Base-by-base conservation (phyloP, 345 rosid species). In the Hirschfeldia incana region DNA sequence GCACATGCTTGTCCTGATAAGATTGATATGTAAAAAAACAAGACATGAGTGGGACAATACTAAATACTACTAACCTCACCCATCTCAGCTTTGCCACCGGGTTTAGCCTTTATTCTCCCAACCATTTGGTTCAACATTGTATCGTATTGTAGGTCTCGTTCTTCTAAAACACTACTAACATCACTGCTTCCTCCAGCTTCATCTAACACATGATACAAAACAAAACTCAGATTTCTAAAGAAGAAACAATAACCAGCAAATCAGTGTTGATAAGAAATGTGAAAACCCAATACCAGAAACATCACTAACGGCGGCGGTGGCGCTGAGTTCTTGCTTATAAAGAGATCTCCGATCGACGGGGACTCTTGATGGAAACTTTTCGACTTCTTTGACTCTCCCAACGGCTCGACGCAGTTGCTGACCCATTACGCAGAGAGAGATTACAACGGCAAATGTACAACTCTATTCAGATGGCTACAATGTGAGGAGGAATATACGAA, bases 371-470 rank as follows among this genome's bases (percentile, higher is more conserved):
- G 83, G 85, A 17, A 89, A 76, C 67, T 78, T 82, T 53, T 86
- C 90, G 74, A 79, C 82, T 58, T 75, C 67, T 85, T 80, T 74
- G 82, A 90, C 78, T 84, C 85, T 88, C 26, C 97, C 97, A 84
- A 87, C 78, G 33, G 97, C 98, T 90, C 98, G 94, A 89, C 99
- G 98, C 89, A 96, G 87, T 86, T 92, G 97, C 88, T 96, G 98
- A 65, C 98, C 98, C 99, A 93, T 92, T n/a, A 67, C 74, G 8
- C 26, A 34, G 37, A 34, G 5, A 3, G 4, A 39, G 7, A 60
- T 46, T n/a, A 63, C 46, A 8, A 67, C 0, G 4, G 0, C 10
- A 37, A 29, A 4, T 34, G 8, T 6, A 9, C 8, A 62, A 34
- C 4, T 51, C 0, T 55, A 21, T 21, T 21, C 21, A 15, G 26